These are phyloP conservation scores for Quercus phellos DNA, from an alignment of 331 rosid species.

Conservation along the genomic window DNA sequence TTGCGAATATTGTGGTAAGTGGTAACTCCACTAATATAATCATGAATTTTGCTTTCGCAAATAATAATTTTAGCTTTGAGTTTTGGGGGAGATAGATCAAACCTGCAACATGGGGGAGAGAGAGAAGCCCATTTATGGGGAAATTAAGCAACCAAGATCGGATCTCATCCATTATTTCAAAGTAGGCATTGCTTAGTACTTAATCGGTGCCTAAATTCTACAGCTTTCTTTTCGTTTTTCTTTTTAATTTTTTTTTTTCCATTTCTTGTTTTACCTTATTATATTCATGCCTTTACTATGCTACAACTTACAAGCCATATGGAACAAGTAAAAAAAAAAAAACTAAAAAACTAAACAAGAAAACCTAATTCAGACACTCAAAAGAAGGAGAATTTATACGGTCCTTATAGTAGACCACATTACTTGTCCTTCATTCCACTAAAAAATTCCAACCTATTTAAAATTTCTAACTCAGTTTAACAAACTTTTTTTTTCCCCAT, in stretches of 20 bases:
- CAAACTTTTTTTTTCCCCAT: too few relatives aligned
- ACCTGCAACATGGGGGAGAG: not conserved
- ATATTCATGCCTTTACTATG: slow-evolving; percentile 9
- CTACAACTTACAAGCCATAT: not conserved
- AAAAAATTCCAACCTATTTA: too few relatives aligned
- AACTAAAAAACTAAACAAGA: not conserved
- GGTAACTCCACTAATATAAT: too few relatives aligned
- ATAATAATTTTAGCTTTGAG: too few relatives aligned
- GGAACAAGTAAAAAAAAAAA: not conserved
- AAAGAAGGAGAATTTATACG: not conserved
- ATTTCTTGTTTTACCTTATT: slow-evolving; percentile 1
- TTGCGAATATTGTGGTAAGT: too few relatives aligned
- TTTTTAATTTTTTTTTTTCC: not conserved
- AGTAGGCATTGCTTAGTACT: not conserved
- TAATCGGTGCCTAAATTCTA: not conserved
- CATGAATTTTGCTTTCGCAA: too few relatives aligned
- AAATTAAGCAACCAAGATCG: not conserved
- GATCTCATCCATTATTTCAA: not conserved
- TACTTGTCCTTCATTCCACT: too few relatives aligned
- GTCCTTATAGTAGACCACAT: not conserved
- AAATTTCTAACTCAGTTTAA: too few relatives aligned
- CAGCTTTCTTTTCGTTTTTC: not conserved
- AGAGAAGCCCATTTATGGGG: not conserved
- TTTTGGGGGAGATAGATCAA: too few relatives aligned
- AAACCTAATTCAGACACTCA: slow-evolving; percentile 11